A percentile compares a stretch with the other conserved stretches of the same genome.
These are phyloP conservation scores for Dothideomycetes sp. DNA, from an alignment of 2,329 filamentous ascomycete genomes.

Conservation along the genomic window DNA sequence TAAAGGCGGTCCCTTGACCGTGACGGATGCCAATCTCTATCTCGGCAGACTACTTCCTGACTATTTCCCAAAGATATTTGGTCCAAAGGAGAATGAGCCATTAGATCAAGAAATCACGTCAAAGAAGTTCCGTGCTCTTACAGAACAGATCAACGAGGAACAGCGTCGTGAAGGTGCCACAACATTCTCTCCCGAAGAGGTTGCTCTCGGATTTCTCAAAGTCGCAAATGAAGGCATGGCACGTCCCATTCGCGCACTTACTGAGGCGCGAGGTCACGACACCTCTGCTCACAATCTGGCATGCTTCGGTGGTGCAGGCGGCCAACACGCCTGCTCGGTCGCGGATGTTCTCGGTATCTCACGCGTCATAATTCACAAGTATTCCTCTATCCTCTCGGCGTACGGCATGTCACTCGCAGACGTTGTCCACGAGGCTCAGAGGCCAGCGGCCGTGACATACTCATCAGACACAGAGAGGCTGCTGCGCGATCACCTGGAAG, in stretches of 20 bases:
- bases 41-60: slow-evolving; percentile 21
- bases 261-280: slow-evolving; percentile 18
- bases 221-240: slow-evolving; percentile 22
- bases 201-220: slow-evolving; percentile 16
- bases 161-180: slow-evolving; percentile 36
- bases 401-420: slow-evolving; percentile 38
- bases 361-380: slow-evolving; percentile 33
- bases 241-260: slow-evolving; percentile 18
- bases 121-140: slow-evolving; percentile 31
- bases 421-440: slow-evolving; percentile 30
- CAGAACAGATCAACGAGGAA: slow-evolving; percentile 30
- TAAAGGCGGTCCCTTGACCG: slow-evolving; percentile 24
- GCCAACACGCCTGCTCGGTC: slow-evolving; percentile 35
- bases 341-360: slow-evolving; percentile 33
- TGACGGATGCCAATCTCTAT: slow-evolving; percentile 25
- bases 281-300: slow-evolving; percentile 17
- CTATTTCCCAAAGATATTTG: slow-evolving; percentile 24
- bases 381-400: slow-evolving; percentile 36
- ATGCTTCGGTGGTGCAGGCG: slow-evolving; percentile 24
- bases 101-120: slow-evolving; percentile 31
- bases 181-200: slow-evolving; percentile 18
- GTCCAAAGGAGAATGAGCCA: slow-evolving; percentile 18
- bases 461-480: slow-evolving; percentile 43
- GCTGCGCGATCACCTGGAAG: slow-evolving; percentile 56
- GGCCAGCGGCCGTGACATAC: slow-evolving; percentile 24